phyloP scores from a whole-genome alignment of 192 early-diverging fungal species.

The Physocladia obscura region DNA sequence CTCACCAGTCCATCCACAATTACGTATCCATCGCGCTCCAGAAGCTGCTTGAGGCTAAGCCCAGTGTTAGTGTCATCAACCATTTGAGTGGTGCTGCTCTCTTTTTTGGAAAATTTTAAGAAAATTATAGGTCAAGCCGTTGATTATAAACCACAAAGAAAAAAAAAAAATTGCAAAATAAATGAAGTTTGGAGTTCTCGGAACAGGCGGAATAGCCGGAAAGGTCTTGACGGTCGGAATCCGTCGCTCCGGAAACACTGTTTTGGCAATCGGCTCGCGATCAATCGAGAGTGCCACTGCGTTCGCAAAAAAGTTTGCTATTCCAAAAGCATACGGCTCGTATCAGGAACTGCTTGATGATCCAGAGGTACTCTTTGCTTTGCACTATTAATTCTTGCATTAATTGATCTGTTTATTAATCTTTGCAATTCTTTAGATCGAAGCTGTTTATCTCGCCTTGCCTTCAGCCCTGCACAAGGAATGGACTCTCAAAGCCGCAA shows the following conservation, averaged over 20 bases:
- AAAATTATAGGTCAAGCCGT: no score
- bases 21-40: constrained; percentile 46
- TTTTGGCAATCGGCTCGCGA: constrained; percentile 23
- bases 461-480: constrained; percentile 26
- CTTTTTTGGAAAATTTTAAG: no score
- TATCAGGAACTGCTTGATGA: constrained; percentile 23
- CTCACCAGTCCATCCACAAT: constrained; percentile 44
- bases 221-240: constrained; percentile 29
- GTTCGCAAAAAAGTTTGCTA: constrained; percentile 19
- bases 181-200: constrained; percentile 18
- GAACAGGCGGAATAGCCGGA: constrained; percentile 24
- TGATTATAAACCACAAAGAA: no score
- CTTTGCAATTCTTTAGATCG: background rate
- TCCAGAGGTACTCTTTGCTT: background rate
- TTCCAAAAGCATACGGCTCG: constrained; percentile 18
- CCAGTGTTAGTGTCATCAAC: no score
- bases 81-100: no score
- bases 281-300: background rate
- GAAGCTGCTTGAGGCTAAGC: constrained; percentile 18
- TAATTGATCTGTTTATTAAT: background rate
- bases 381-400: background rate
- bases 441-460: constrained; percentile 30
- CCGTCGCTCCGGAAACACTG: constrained; percentile 7
- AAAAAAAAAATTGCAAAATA: background rate
- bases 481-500: constrained; percentile 25